Evolutionary conservation across 2,329 filamentous ascomycete genomes (phyloP).

Genomic region (Phyllosticta ampelicida): DNA sequence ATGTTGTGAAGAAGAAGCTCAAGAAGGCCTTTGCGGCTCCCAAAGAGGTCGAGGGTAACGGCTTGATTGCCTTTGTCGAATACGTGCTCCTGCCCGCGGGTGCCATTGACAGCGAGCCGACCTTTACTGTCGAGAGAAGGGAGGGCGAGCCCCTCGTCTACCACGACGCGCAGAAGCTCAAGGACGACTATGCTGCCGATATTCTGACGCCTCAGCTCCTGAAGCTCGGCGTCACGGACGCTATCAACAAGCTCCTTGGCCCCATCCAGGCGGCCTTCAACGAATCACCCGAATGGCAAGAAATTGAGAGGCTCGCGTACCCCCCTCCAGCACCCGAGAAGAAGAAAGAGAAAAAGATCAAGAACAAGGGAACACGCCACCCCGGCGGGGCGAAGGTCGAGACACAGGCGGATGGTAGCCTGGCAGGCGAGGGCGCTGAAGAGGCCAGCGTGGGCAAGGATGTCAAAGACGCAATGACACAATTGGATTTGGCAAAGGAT

Average conservation of each 20-base stretch:
- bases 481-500: constrained; percentile 13
- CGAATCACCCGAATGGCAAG: constrained; percentile 67
- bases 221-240: constrained; percentile 71
- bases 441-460: constrained; percentile 30
- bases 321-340: constrained; percentile 51
- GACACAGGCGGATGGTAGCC: constrained; percentile 35
- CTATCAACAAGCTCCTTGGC: constrained; percentile 60
- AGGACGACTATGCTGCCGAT: constrained; percentile 71
- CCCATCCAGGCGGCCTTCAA: constrained; percentile 69
- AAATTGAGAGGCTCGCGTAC: constrained; percentile 67
- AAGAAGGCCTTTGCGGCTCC: constrained; percentile 75
- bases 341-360: constrained; percentile 57
- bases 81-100: constrained; percentile 72
- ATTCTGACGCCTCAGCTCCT: constrained; percentile 75
- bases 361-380: constrained; percentile 56
- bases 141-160: constrained; percentile 70
- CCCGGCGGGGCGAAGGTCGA: constrained; percentile 39
- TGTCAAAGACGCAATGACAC: constrained; percentile 25
- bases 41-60: constrained; percentile 70
- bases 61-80: constrained; percentile 76
- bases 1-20: constrained; percentile 54
- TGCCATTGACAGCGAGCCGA: constrained; percentile 46
- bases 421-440: constrained; percentile 33
- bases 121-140: constrained; percentile 59
- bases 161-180: constrained; percentile 60